Evolutionary conservation across 495 filamentous ascomycete species (phyloP).

Genomic region (Aspergillus ostianus): DNA sequence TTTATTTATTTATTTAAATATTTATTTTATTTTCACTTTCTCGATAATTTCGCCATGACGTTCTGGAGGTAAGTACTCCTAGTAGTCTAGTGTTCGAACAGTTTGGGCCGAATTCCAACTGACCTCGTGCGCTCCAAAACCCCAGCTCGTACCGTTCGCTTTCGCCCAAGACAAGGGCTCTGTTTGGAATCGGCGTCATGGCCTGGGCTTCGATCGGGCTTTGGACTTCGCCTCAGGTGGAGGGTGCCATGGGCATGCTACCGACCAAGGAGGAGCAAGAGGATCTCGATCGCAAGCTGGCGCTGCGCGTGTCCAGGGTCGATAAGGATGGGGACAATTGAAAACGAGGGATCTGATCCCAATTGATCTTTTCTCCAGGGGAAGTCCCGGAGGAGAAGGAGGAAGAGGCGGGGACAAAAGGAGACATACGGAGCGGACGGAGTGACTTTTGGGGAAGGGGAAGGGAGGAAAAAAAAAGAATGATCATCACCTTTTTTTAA

Average conservation of each 20-base stretch:
- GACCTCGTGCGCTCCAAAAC: neutral
- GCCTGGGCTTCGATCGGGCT: constrained; percentile 62
- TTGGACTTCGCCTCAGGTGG: constrained; percentile 56
- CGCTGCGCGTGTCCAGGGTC: constrained; percentile 45
- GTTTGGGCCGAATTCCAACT: constrained; percentile 12
- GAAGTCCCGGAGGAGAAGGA: neutral
- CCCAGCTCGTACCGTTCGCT: constrained; percentile 62
- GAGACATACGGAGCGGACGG: neutral
- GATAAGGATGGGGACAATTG: constrained; percentile 25
- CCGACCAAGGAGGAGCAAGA: constrained; percentile 61
- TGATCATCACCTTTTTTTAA: neutral
- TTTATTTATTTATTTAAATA: too few relatives aligned
- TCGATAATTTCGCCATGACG: constrained; percentile 25
- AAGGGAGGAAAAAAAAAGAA: neutral
- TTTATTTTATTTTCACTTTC: neutral
- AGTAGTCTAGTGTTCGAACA: too few relatives aligned
- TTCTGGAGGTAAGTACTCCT: constrained; percentile 35
- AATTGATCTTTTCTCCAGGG: neutral
- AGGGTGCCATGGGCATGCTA: constrained; percentile 59
- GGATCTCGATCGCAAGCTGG: constrained; percentile 48
- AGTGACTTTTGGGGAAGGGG: neutral
- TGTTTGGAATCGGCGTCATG: constrained; percentile 65
- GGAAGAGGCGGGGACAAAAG: too few relatives aligned
- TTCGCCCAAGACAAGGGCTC: constrained; percentile 57
- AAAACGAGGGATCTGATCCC: constrained; percentile 7